Conservation (phyloP, 306 rosid species). For the Acmispon strigosus region DNA sequence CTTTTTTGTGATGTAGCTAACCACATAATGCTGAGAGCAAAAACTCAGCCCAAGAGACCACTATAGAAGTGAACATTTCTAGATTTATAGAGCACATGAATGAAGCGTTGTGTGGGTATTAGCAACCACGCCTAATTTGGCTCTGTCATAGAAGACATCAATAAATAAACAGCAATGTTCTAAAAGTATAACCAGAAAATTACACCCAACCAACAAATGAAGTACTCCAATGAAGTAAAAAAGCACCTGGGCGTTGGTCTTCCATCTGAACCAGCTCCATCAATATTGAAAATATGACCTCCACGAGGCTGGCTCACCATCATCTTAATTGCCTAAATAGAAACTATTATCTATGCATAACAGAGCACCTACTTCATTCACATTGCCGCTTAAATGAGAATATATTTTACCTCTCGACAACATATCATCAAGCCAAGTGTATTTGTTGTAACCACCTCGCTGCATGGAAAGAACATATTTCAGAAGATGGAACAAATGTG, state of each 20-base stretch:
- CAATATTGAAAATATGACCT: slow-evolving; percentile 93
- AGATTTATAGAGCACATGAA: background rate
- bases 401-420: slow-evolving; percentile 80
- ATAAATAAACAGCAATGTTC: slow-evolving; percentile 3
- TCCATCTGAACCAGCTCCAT: slow-evolving; percentile 99
- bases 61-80: background rate
- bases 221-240: slow-evolving; percentile 17
- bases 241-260: slow-evolving; percentile 91
- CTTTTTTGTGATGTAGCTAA: slow-evolving; percentile 1
- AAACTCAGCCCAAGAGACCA: background rate
- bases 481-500: slow-evolving; percentile 14
- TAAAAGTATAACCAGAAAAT: background rate
- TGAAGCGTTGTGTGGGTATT: background rate
- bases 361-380: background rate
- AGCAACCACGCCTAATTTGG: background rate
- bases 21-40: background rate
- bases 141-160: background rate
- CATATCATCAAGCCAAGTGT: slow-evolving; percentile 96
- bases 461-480: slow-evolving; percentile 33
- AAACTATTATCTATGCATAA: slow-evolving; percentile 26
- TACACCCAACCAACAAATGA: background rate
- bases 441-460: slow-evolving; percentile 92
- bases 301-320: slow-evolving; percentile 85
- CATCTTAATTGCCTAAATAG: slow-evolving; percentile 79
- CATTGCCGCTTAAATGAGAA: slow-evolving; percentile 12